These are phyloP conservation scores for Hypomontagnella submonticulosa DNA, from an alignment of 495 filamentous ascomycete genomes.

Conservation along the genomic window DNA sequence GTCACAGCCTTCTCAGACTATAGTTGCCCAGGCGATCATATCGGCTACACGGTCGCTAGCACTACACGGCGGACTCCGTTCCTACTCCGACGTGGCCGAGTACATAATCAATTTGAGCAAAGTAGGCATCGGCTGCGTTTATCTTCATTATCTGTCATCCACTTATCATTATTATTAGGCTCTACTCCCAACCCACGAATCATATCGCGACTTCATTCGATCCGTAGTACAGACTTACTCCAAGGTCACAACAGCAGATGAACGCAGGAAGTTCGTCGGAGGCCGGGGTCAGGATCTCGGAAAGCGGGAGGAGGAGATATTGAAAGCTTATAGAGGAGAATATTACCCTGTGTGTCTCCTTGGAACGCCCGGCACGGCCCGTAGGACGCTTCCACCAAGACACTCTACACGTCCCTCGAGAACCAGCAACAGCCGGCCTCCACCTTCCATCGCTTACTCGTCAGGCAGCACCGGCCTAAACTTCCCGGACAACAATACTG, in stretches of 20 bases:
- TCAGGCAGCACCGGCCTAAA: conserved; percentile 2
- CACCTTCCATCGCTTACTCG: conserved; percentile 14
- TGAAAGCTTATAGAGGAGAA: conserved; percentile 3
- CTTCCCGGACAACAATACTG: conserved; percentile 7
- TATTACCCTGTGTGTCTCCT: conserved; percentile 21
- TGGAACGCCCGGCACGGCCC: neutral
- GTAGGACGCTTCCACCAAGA: neutral
- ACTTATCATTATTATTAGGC: neutral
- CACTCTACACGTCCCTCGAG: conserved; percentile 1
- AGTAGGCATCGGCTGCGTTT: conserved; percentile 2
- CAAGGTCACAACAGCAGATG: neutral
- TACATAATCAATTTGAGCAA: conserved; percentile 25
- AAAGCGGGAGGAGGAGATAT: conserved; percentile 8
- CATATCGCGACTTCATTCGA: conserved; percentile 11
- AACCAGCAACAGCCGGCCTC: conserved; percentile 10
- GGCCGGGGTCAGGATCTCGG: neutral
- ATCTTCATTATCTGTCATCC: neutral
- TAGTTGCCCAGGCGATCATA: conserved; percentile 26
- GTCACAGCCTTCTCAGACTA: neutral
- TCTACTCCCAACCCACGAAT: conserved; percentile 6
- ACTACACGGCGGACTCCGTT: conserved; percentile 15
- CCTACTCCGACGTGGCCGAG: conserved; percentile 1
- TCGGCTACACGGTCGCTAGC: conserved; percentile 20
- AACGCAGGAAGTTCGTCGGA: neutral
- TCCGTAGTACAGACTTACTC: conserved; percentile 10